Percentiles rank a stretch among this genome's conserved stretches.
Evolutionary conservation across 1,284 basidiomycete genomes (phyloP).

Genomic region (Termitomyces sp.): DNA sequence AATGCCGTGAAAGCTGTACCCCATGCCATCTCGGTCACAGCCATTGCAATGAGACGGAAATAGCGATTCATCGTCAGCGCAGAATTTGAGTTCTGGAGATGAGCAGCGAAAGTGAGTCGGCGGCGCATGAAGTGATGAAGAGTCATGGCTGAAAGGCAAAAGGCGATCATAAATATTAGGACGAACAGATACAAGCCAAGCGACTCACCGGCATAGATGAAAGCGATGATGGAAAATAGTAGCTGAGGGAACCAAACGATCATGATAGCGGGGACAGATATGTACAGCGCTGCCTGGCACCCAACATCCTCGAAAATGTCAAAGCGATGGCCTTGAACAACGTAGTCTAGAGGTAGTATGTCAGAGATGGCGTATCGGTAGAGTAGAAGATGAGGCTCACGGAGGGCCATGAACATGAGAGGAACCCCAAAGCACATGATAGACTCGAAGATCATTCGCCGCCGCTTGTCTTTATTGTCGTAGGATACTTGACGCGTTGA

Average conservation of each 20-base stretch:
- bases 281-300: constrained; percentile 27
- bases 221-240: constrained; percentile 7
- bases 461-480: too few species aligned
- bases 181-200: neutral
- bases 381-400: neutral
- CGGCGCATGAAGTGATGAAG: constrained; percentile 27
- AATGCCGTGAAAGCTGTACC: neutral
- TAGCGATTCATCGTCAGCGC: constrained; percentile 43
- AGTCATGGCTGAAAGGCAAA: constrained; percentile 13
- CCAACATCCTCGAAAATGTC: constrained; percentile 35
- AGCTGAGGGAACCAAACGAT: constrained; percentile 29
- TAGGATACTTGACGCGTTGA: constrained; percentile 17
- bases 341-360: constrained; percentile 26
- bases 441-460: too few species aligned
- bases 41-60: constrained; percentile 50
- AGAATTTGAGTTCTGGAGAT: constrained; percentile 27
- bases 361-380: neutral
- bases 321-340: constrained; percentile 39
- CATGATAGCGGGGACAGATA: constrained; percentile 23
- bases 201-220: constrained; percentile 4
- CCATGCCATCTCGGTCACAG: constrained; percentile 39
- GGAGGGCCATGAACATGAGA: constrained; percentile 30
- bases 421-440: constrained; percentile 28
- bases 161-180: neutral
- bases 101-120: constrained; percentile 24